These are phyloP conservation scores for Leishmania tarentolae DNA, from an alignment of 208 protist species.

Conservation along the genomic window DNA sequence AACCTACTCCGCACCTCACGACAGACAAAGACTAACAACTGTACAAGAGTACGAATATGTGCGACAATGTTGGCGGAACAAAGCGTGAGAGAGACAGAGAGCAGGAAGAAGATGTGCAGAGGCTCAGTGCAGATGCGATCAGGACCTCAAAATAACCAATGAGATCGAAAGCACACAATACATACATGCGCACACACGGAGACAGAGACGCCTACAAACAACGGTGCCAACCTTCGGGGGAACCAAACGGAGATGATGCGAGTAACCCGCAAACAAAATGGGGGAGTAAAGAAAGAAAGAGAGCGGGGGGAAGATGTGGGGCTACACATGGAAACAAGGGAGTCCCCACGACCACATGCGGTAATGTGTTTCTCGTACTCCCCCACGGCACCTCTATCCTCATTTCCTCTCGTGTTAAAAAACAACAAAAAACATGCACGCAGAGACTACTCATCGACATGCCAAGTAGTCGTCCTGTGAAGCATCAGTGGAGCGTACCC, in stretches of 20 bases:
- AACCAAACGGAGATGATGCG: too few relatives aligned
- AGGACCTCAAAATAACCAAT: too few relatives aligned
- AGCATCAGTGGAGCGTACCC: slow-evolving; percentile 1
- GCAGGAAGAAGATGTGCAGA: background rate
- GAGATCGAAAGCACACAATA: too few relatives aligned
- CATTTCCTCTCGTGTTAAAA: background rate
- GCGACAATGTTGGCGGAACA: background rate
- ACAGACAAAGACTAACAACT: background rate
- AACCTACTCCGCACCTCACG: background rate
- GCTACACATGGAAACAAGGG: too few relatives aligned
- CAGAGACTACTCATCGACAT: background rate
- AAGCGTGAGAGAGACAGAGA: background rate
- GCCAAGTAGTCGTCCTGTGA: slow-evolving; percentile 7
- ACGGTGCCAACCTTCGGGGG: too few relatives aligned
- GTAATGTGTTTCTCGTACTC: background rate
- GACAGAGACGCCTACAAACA: too few relatives aligned
- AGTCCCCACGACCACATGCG: too few relatives aligned
- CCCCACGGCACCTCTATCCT: background rate
- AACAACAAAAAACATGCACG: too few relatives aligned
- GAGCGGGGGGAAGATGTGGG: too few relatives aligned
- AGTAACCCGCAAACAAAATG: background rate
- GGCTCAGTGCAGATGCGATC: too few relatives aligned
- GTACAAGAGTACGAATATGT: background rate
- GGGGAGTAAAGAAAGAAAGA: background rate
- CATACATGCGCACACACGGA: too few relatives aligned